Evolutionary conservation across 192 early-diverging fungal genomes (phyloP).

Genomic region (Phlyctochytrium bullatum): DNA sequence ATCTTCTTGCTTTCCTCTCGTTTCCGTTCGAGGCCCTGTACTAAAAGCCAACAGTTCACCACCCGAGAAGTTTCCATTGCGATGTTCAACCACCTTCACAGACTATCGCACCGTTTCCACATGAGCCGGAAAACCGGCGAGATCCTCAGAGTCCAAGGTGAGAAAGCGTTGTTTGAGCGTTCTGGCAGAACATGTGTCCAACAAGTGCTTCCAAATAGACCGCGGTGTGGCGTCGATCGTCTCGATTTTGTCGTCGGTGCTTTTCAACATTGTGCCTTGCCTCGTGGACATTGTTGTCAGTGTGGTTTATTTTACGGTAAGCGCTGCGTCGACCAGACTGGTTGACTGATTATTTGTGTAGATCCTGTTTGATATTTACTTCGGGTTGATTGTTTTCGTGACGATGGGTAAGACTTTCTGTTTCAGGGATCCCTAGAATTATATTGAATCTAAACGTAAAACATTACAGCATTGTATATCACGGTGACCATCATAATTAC

Average conservation of each 20-base stretch:
- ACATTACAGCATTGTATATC: conserved; percentile 80
- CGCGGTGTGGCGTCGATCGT: conserved; percentile 63
- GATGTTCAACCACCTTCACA: conserved; percentile 89
- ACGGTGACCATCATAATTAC: conserved; percentile 78
- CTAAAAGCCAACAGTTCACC: conserved; percentile 86
- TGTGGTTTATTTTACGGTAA: conserved; percentile 45
- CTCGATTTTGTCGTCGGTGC: conserved; percentile 72
- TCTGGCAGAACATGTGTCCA: too few species aligned
- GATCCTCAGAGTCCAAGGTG: conserved; percentile 72
- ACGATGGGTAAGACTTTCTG: too few species aligned
- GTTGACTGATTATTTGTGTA: conserved; percentile 14
- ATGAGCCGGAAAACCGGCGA: conserved; percentile 72
- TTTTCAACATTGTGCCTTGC: conserved; percentile 91
- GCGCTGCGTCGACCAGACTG: neutral
- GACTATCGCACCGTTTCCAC: conserved; percentile 86
- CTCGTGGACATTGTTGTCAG: conserved; percentile 86
- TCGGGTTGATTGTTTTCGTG: conserved; percentile 79
- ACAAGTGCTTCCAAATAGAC: conserved; percentile 22
- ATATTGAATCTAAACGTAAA: too few species aligned
- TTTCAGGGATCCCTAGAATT: too few species aligned
- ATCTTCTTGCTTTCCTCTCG: too few species aligned
- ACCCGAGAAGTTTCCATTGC: conserved; percentile 86
- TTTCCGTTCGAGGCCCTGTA: too few species aligned
- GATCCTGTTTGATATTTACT: conserved; percentile 62
- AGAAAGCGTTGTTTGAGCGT: too few species aligned